Conservation (phyloP, 2,329 filamentous ascomycete species). For the Pseudogymnoascus sp. region DNA sequence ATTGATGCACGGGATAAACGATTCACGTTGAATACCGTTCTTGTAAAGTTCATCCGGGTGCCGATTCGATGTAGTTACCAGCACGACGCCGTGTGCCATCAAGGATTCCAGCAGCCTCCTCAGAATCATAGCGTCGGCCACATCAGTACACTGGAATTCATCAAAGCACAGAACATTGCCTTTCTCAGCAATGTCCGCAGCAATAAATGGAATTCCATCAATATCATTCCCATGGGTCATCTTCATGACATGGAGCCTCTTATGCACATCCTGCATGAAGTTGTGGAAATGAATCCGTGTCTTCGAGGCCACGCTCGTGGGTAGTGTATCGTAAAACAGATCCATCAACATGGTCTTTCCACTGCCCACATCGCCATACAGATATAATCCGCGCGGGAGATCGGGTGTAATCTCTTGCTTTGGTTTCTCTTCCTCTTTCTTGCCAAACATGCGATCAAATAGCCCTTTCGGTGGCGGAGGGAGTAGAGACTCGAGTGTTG, state of each 20-base stretch:
- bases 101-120: slow-evolving; percentile 77
- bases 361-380: slow-evolving; percentile 93
- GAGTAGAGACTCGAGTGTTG: slow-evolving; percentile 63
- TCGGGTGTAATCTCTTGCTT: slow-evolving; percentile 54
- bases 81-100: slow-evolving; percentile 93
- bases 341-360: slow-evolving; percentile 99
- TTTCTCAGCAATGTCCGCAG: slow-evolving; percentile 83
- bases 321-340: slow-evolving; percentile 89
- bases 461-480: slow-evolving; percentile 44
- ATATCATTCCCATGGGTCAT: slow-evolving; percentile 81
- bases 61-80: slow-evolving; percentile 95
- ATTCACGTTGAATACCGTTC: slow-evolving; percentile 93
- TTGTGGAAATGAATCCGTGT: slow-evolving; percentile 97
- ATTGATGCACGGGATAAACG: slow-evolving; percentile 90
- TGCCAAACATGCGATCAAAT: slow-evolving; percentile 53
- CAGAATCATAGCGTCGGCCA: slow-evolving; percentile 97
- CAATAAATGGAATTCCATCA: slow-evolving; percentile 84
- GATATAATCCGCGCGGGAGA: slow-evolving; percentile 82
- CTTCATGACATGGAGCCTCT: slow-evolving; percentile 81
- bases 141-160: slow-evolving; percentile 97
- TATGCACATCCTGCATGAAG: slow-evolving; percentile 98
- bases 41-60: slow-evolving; percentile 95
- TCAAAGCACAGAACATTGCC: slow-evolving; percentile 91
- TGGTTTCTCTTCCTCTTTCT: slow-evolving; percentile 29
- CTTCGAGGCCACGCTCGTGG: slow-evolving; percentile 69